Conservation (phyloP, 768 basidiomycete species). For the Lentinula edodes region DNA sequence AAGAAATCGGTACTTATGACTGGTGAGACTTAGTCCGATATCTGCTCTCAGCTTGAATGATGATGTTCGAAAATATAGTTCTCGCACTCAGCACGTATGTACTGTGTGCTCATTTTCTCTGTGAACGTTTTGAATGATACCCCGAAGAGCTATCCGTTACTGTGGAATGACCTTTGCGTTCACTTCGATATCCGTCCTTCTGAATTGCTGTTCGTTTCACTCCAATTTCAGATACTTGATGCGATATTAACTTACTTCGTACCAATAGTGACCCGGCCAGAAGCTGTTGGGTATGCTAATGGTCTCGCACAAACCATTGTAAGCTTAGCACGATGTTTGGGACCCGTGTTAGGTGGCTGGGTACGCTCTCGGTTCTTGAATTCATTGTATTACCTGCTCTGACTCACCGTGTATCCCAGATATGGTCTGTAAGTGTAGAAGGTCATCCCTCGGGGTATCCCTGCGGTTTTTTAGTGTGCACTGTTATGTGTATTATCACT, state of each 20-base stretch:
- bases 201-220: slow-evolving; percentile 66
- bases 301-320: slow-evolving; percentile 95
- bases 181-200: slow-evolving; percentile 82
- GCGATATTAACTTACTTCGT: slow-evolving; percentile 4
- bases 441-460: slow-evolving; percentile 68
- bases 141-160: slow-evolving; percentile 71
- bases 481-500: slow-evolving; percentile 14
- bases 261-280: slow-evolving; percentile 79
- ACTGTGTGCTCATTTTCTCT: slow-evolving; percentile 3
- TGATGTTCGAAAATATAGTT: slow-evolving; percentile 31
- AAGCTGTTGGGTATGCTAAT: slow-evolving; percentile 85
- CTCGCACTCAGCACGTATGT: slow-evolving; percentile 73
- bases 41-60: slow-evolving; percentile 8
- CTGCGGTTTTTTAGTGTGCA: slow-evolving; percentile 66
- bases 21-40: slow-evolving; percentile 35
- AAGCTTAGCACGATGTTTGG: slow-evolving; percentile 86
- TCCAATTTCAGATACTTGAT: not conserved
- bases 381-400: no score
- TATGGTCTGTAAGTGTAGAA: slow-evolving; percentile 71
- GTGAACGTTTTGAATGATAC: not conserved
- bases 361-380: slow-evolving; percentile 28
- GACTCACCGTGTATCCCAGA: slow-evolving; percentile 27
- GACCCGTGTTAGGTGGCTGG: slow-evolving; percentile 81
- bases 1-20: slow-evolving; percentile 81
- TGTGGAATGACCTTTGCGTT: slow-evolving; percentile 87